phyloP scores from a whole-genome alignment of 2,329 filamentous ascomycete species.

The Trichoderma hamatum region DNA sequence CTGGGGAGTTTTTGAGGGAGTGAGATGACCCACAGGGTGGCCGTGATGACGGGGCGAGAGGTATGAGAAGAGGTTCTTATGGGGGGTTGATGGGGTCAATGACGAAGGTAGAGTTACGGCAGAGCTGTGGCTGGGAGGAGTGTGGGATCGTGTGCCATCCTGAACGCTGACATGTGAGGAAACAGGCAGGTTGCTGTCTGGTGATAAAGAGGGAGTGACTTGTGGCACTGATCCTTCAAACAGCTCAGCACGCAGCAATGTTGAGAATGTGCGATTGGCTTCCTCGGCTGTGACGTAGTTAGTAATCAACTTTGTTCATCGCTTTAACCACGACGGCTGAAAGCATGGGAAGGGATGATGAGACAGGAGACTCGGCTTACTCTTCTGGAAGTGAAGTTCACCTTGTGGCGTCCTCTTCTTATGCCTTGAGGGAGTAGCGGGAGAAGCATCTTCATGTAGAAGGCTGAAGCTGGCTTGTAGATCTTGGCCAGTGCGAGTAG shows the following conservation, averaged over 20 bases:
- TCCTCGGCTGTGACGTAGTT: slow-evolving; percentile 68
- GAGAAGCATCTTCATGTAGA: slow-evolving; percentile 89
- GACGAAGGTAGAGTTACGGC: slow-evolving; percentile 68
- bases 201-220: slow-evolving; percentile 64
- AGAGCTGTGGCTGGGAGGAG: slow-evolving; percentile 71
- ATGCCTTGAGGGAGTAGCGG: slow-evolving; percentile 83
- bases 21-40: slow-evolving; percentile 77
- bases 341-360: background rate
- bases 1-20: slow-evolving; percentile 85
- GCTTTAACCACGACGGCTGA: background rate
- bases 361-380: slow-evolving; percentile 53
- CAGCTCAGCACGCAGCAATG: slow-evolving; percentile 83
- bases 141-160: slow-evolving; percentile 74
- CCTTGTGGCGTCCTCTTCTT: slow-evolving; percentile 85
- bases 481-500: slow-evolving; percentile 89
- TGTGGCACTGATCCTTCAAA: slow-evolving; percentile 92
- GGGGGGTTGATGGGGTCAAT: slow-evolving; percentile 89
- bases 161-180: slow-evolving; percentile 57
- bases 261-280: slow-evolving; percentile 91
- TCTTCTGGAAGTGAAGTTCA: slow-evolving; percentile 92
- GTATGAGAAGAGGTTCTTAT: slow-evolving; percentile 96
- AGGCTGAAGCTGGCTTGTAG: slow-evolving; percentile 90
- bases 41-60: slow-evolving; percentile 73
- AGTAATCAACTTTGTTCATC: background rate
- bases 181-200: slow-evolving; percentile 57